phyloP scores from a whole-genome alignment of 2,329 filamentous ascomycete genomes.

The Aspergillus tamarii region DNA sequence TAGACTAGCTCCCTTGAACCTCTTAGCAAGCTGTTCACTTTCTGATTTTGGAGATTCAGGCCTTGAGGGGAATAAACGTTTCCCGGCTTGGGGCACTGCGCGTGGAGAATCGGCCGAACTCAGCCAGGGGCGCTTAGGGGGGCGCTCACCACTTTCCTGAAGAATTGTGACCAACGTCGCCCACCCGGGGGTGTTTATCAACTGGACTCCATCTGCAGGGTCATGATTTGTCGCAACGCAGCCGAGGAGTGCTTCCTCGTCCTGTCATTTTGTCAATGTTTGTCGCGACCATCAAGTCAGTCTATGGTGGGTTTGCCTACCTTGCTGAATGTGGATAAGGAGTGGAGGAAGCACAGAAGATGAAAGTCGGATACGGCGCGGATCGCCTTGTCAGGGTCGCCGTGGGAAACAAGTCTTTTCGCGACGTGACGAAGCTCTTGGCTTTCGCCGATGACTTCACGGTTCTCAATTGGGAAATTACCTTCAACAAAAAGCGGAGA shows the following conservation, averaged over 20 bases:
- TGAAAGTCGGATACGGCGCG: constrained; percentile 89
- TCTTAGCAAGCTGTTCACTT: constrained; percentile 66
- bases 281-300: background rate
- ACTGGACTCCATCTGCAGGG: constrained; percentile 76
- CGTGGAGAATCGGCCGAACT: constrained; percentile 43
- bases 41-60: constrained; percentile 50
- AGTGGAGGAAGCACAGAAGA: constrained; percentile 82
- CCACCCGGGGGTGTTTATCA: constrained; percentile 89
- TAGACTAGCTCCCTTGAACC: constrained; percentile 66
- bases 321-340: constrained; percentile 80
- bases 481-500: constrained; percentile 73
- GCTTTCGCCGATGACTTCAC: constrained; percentile 80
- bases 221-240: constrained; percentile 82
- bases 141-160: constrained; percentile 95
- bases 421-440: constrained; percentile 75
- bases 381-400: constrained; percentile 64
- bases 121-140: constrained; percentile 69
- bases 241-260: constrained; percentile 85
- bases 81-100: constrained; percentile 36
- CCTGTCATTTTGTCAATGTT: constrained; percentile 56
- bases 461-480: constrained; percentile 88
- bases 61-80: constrained; percentile 38
- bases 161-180: constrained; percentile 90
- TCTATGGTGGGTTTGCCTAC: constrained; percentile 55
- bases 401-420: constrained; percentile 69